phyloP scores from a whole-genome alignment of 208 protist species.

The Porcisia hertigi region DNA sequence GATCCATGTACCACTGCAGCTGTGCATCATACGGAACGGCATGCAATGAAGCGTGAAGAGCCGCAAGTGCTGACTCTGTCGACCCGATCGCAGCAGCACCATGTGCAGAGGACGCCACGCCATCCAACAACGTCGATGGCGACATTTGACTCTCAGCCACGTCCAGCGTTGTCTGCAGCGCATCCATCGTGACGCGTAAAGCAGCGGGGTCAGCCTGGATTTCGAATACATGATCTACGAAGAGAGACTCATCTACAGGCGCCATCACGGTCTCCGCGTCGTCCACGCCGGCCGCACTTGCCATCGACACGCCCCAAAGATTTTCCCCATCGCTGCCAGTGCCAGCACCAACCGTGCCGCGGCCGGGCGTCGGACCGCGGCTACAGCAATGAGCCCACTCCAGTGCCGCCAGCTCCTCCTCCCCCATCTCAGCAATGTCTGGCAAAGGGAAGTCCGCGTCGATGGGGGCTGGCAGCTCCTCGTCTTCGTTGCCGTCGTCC shows the following conservation, averaged over 20 bases:
- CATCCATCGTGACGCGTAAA: conserved; percentile 45
- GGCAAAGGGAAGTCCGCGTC: conserved; percentile 71
- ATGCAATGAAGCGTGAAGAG: conserved; percentile 16
- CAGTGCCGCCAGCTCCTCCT: conserved; percentile 39
- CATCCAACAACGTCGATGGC: background rate
- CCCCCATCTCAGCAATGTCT: conserved; percentile 42
- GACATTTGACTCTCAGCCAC: conserved; percentile 3
- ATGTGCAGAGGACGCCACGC: background rate
- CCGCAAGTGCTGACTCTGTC: background rate
- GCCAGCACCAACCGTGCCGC: conserved; percentile 5
- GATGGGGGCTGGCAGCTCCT: conserved; percentile 40
- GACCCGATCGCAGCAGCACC: background rate
- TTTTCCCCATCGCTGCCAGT: background rate
- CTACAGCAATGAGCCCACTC: conserved; percentile 34
- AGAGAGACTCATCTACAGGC: conserved; percentile 64
- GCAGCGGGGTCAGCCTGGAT: conserved; percentile 37
- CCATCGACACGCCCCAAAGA: background rate
- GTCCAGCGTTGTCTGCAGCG: conserved; percentile 18
- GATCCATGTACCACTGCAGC: conserved; percentile 32
- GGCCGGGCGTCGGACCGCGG: conserved; percentile 8
- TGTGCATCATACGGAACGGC: conserved; percentile 12
- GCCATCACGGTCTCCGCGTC: conserved; percentile 50
- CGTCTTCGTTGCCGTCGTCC: conserved; percentile 4
- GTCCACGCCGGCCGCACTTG: conserved; percentile 4
- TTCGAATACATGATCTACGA: conserved; percentile 65